A percentile compares a stretch with the other conserved stretches of the same genome.
These are phyloP conservation scores for Leccinum boreale DNA, from an alignment of 768 basidiomycete genomes.

Conservation along the genomic window DNA sequence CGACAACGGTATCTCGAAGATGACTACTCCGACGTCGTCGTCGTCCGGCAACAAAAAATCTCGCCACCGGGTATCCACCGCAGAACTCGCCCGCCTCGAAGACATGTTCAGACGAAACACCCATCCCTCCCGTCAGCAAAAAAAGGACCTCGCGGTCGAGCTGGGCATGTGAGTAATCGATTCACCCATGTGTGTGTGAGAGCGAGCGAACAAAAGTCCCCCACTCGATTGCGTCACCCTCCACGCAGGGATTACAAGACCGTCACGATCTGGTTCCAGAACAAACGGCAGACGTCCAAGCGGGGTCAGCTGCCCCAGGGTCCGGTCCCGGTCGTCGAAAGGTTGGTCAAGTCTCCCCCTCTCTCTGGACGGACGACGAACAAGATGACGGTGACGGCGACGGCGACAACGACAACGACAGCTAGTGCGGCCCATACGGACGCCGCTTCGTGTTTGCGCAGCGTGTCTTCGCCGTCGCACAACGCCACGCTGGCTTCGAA, in stretches of 20 bases:
- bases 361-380: background rate
- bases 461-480: constrained; percentile 30
- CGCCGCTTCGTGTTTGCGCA: constrained; percentile 18
- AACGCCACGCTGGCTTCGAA: constrained; percentile 21
- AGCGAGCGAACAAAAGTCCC: background rate
- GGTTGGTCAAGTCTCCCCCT: background rate
- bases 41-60: constrained; percentile 20
- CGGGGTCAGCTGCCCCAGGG: constrained; percentile 14
- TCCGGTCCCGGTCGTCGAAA: background rate
- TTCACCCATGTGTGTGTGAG: background rate
- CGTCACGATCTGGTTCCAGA: constrained; percentile 79
- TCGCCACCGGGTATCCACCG: constrained; percentile 37
- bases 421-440: constrained; percentile 3
- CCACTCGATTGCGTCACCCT: background rate
- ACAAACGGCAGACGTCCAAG: constrained; percentile 62
- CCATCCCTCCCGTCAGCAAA: constrained; percentile 30
- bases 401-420: background rate
- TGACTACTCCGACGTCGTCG: background rate
- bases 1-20: background rate
- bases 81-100: constrained; percentile 28
- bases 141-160: constrained; percentile 27
- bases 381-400: background rate
- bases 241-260: constrained; percentile 41
- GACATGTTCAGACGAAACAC: constrained; percentile 26
- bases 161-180: constrained; percentile 25